A percentile compares a stretch with the other conserved stretches of the same genome.
These are phyloP conservation scores for Colletotrichum spaethianum DNA, from an alignment of 2,329 filamentous ascomycete species.

Conservation along the genomic window DNA sequence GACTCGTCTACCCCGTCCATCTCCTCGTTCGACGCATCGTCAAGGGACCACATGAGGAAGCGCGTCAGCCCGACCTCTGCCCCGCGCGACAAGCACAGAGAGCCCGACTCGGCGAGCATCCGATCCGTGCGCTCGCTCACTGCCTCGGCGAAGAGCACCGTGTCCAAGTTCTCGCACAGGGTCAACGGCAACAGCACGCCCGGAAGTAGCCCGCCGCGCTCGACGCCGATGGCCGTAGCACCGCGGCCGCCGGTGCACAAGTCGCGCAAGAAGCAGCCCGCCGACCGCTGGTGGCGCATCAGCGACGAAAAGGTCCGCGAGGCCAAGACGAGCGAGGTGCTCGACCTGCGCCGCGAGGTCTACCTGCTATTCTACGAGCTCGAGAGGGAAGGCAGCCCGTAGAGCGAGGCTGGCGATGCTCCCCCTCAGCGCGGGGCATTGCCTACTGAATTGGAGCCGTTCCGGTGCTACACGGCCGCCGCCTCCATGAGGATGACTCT, in stretches of 20 bases:
- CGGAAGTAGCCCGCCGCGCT: constrained; percentile 43
- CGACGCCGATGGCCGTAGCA: constrained; percentile 44
- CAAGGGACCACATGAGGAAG: constrained; percentile 39
- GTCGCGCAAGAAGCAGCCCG: constrained; percentile 68
- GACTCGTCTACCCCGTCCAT: constrained; percentile 56
- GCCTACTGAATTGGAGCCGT: constrained; percentile 29
- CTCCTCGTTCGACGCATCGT: constrained; percentile 49
- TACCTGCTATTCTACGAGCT: constrained; percentile 97
- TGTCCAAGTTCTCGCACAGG: constrained; percentile 61
- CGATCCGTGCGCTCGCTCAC: constrained; percentile 72
- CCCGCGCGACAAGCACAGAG: constrained; percentile 54
- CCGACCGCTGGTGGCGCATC: constrained; percentile 95
- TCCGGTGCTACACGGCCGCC: constrained; percentile 22
- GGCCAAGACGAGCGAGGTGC: constrained; percentile 90
- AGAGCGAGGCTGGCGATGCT: constrained; percentile 42
- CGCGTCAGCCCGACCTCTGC: constrained; percentile 41
- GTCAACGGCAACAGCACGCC: constrained; percentile 33
- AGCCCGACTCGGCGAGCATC: constrained; percentile 66
- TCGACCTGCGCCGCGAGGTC: constrained; percentile 95
- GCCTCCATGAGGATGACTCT: constrained; percentile 26
- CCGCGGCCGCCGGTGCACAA: constrained; percentile 46
- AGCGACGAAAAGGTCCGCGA: constrained; percentile 98
- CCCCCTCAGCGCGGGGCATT: constrained; percentile 23
- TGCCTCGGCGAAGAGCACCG: constrained; percentile 68
- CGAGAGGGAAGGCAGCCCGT: constrained; percentile 62